Evolutionary conservation across 495 filamentous ascomycete species (phyloP).

Genomic region (Penicillium lagena): DNA sequence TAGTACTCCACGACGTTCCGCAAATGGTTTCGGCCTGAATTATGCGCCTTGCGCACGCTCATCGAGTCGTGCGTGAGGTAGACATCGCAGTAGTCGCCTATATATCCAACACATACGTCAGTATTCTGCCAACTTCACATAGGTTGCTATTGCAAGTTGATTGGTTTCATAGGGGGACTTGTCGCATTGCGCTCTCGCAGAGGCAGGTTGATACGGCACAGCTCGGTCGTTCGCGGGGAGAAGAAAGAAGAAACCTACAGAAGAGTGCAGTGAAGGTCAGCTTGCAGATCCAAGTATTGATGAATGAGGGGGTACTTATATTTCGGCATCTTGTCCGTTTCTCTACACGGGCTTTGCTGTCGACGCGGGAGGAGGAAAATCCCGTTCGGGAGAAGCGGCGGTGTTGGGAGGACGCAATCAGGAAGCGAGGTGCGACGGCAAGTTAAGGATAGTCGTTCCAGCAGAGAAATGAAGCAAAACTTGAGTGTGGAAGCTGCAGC

Average conservation of each 20-base stretch:
- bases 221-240: background rate
- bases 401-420: conserved; percentile 3
- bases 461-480: no score
- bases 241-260: conserved; percentile 54
- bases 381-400: conserved; percentile 4
- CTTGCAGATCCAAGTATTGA: conserved; percentile 4
- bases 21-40: conserved; percentile 90
- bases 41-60: conserved; percentile 98
- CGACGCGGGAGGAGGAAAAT: conserved; percentile 16
- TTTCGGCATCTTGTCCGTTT: conserved; percentile 62
- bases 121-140: background rate
- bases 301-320: conserved; percentile 50
- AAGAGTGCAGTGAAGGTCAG: conserved; percentile 59
- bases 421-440: no score
- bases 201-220: conserved; percentile 4
- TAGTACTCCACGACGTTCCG: conserved; percentile 98
- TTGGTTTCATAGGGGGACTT: background rate
- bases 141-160: no score
- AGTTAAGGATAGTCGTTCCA: no score
- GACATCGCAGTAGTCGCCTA: conserved; percentile 99
- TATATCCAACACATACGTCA: conserved; percentile 15
- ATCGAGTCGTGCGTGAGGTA: conserved; percentile 99
- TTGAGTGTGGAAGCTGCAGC: background rate
- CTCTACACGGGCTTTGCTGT: conserved; percentile 12
- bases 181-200: conserved; percentile 3